Evolutionary conservation across 2,329 filamentous ascomycete species (phyloP).

Genomic region (Alternaria sp.): DNA sequence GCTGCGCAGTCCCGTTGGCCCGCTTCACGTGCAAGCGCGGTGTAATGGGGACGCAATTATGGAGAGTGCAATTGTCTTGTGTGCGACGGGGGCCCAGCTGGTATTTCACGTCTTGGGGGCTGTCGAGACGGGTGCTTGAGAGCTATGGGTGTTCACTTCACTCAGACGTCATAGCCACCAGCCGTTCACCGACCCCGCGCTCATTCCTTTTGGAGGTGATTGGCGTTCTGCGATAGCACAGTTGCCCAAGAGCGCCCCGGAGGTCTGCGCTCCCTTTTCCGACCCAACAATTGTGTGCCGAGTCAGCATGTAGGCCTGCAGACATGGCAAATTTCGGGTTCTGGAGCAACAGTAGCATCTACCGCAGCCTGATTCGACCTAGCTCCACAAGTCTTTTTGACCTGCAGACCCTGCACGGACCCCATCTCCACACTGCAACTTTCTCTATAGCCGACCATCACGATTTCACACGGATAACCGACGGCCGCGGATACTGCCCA

Average conservation of each 20-base stretch:
- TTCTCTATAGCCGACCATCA: constrained; percentile 35
- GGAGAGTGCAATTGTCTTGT: constrained; percentile 1
- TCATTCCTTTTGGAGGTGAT: constrained; percentile 11
- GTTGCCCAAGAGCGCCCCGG: background rate
- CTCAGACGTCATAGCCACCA: constrained; percentile 18
- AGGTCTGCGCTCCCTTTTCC: constrained; percentile 12
- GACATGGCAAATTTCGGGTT: constrained; percentile 22
- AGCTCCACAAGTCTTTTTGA: constrained; percentile 31
- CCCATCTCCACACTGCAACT: constrained; percentile 30
- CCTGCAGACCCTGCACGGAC: constrained; percentile 40
- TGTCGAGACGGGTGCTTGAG: background rate
- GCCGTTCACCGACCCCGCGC: constrained; percentile 16
- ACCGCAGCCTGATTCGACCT: constrained; percentile 8
- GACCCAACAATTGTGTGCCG: constrained; percentile 20
- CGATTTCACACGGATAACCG: constrained; percentile 33
- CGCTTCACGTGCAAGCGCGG: constrained; percentile 41
- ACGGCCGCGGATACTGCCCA: constrained; percentile 41
- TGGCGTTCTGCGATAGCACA: constrained; percentile 6
- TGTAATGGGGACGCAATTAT: constrained; percentile 25
- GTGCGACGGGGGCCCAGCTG: constrained; percentile 4
- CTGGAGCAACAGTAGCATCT: constrained; percentile 13
- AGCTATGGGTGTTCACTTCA: constrained; percentile 9
- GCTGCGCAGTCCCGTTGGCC: constrained; percentile 43
- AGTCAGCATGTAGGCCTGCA: constrained; percentile 35
- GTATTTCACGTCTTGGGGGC: constrained; percentile 1